A percentile compares a stretch with the other conserved stretches of the same genome.
Evolutionary conservation across 2,329 filamentous ascomycete genomes (phyloP).

Genomic region (Shiraia sp.): DNA sequence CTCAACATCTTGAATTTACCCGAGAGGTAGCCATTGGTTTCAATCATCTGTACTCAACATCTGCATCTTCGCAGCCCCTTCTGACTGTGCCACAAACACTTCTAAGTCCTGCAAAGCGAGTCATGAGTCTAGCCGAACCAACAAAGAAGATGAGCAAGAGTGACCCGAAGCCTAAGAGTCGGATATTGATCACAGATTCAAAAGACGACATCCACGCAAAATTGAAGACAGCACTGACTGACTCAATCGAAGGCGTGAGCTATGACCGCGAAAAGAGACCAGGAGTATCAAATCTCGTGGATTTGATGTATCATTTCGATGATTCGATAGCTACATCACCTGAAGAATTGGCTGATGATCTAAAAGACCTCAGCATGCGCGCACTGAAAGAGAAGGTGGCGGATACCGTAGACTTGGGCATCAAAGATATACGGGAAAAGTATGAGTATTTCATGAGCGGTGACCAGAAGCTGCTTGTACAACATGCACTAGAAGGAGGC

Average conservation of each 20-base stretch:
- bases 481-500: conserved; percentile 63
- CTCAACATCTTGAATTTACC: conserved; percentile 91
- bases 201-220: conserved; percentile 68
- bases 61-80: conserved; percentile 6
- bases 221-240: conserved; percentile 75
- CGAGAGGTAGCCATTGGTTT: conserved; percentile 85
- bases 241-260: conserved; percentile 67
- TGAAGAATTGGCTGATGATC: conserved; percentile 53
- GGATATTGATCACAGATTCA: conserved; percentile 80
- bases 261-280: conserved; percentile 74
- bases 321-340: conserved; percentile 38
- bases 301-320: conserved; percentile 75
- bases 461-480: conserved; percentile 58
- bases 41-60: conserved; percentile 73
- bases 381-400: conserved; percentile 68
- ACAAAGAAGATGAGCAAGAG: conserved; percentile 94
- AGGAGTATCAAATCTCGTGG: conserved; percentile 84
- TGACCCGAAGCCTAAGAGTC: conserved; percentile 68
- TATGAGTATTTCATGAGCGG: conserved; percentile 59
- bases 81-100: conserved; percentile 32
- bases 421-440: conserved; percentile 60
- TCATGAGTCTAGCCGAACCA: conserved; percentile 87
- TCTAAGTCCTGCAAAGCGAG: conserved; percentile 68
- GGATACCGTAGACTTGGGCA: conserved; percentile 57
- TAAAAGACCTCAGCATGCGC: conserved; percentile 54